Percentiles rank a stretch among this genome's conserved stretches.
These are phyloP conservation scores for Fomitiporia mediterranea DNA, from an alignment of 1,284 basidiomycete genomes.

Conservation along the genomic window DNA sequence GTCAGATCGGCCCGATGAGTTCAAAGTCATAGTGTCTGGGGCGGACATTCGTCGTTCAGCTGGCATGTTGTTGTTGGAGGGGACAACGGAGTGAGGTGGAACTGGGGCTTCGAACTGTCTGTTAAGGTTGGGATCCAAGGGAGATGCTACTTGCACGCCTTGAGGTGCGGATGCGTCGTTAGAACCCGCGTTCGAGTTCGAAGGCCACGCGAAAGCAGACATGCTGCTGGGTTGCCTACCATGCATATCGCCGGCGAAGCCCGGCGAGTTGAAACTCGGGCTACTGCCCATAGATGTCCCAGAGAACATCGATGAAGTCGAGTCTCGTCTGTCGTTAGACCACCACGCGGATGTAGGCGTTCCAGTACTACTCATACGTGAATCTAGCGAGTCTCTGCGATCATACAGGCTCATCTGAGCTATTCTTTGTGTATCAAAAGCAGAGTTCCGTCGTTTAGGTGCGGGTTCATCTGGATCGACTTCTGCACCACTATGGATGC, in stretches of 20 bases:
- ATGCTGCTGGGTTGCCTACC: slow-evolving; percentile 57
- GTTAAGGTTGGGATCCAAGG: slow-evolving; percentile 34
- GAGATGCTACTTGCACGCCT: slow-evolving; percentile 37
- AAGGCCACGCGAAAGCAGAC: slow-evolving; percentile 67
- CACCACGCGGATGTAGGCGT: slow-evolving; percentile 41
- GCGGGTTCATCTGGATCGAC: slow-evolving; percentile 62
- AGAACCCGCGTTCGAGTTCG: slow-evolving; percentile 41
- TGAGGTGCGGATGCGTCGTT: slow-evolving; percentile 36
- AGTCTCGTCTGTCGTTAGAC: slow-evolving; percentile 65
- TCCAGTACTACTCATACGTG: slow-evolving; percentile 37
- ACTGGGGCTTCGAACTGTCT: slow-evolving; percentile 36
- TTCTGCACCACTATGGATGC: slow-evolving; percentile 50
- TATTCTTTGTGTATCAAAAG: slow-evolving; percentile 68
- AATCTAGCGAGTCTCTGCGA: slow-evolving; percentile 69
- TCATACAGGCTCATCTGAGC: slow-evolving; percentile 69
- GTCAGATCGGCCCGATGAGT: slow-evolving; percentile 41
- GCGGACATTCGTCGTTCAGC: slow-evolving; percentile 72
- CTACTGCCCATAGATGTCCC: slow-evolving; percentile 52
- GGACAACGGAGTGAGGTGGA: slow-evolving; percentile 42
- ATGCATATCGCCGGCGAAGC: slow-evolving; percentile 60
- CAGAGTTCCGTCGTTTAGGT: slow-evolving; percentile 73
- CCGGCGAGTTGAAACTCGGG: slow-evolving; percentile 43
- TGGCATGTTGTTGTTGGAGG: slow-evolving; percentile 51
- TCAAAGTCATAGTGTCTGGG: slow-evolving; percentile 48
- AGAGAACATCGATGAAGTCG: slow-evolving; percentile 62